These are phyloP conservation scores for Candida corydali DNA, from an alignment of 805 yeast species.

Conservation along the genomic window DNA sequence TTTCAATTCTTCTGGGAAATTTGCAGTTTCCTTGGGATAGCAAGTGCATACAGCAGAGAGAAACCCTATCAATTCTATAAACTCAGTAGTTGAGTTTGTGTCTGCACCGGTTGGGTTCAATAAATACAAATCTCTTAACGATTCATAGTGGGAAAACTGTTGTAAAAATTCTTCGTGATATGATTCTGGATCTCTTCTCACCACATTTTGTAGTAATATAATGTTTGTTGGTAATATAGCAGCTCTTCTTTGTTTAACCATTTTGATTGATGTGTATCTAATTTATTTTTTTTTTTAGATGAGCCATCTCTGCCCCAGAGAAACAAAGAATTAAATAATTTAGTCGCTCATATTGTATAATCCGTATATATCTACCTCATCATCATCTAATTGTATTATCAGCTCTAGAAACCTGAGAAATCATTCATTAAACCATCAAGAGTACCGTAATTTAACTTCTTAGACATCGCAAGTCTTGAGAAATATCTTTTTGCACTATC, in stretches of 20 bases:
- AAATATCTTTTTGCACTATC: conserved; percentile 78
- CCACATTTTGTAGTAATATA: conserved; percentile 85
- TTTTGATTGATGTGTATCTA: conserved; percentile 18
- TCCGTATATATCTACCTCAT: background rate
- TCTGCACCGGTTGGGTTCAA: conserved; percentile 58
- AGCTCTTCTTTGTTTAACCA: conserved; percentile 89
- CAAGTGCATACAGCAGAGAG: conserved; percentile 89
- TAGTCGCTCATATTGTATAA: no score
- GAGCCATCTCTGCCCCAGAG: no score
- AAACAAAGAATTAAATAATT: no score
- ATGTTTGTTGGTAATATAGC: conserved; percentile 91
- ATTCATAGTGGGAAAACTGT: conserved; percentile 89
- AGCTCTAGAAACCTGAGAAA: conserved; percentile 1
- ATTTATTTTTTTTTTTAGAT: conserved; percentile 2
- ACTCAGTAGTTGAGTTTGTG: conserved; percentile 56
- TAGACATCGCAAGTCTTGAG: conserved; percentile 71
- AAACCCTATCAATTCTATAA: conserved; percentile 83
- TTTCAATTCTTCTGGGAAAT: conserved; percentile 78
- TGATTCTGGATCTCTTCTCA: conserved; percentile 90
- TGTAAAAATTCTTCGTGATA: conserved; percentile 91
- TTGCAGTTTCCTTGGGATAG: conserved; percentile 82
- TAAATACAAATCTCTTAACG: conserved; percentile 82
- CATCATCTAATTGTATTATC: no score
- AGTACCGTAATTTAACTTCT: conserved; percentile 86
- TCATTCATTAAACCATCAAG: conserved; percentile 48